phyloP scores from a whole-genome alignment of 208 protist species.

The Leishmania amazonensis region DNA sequence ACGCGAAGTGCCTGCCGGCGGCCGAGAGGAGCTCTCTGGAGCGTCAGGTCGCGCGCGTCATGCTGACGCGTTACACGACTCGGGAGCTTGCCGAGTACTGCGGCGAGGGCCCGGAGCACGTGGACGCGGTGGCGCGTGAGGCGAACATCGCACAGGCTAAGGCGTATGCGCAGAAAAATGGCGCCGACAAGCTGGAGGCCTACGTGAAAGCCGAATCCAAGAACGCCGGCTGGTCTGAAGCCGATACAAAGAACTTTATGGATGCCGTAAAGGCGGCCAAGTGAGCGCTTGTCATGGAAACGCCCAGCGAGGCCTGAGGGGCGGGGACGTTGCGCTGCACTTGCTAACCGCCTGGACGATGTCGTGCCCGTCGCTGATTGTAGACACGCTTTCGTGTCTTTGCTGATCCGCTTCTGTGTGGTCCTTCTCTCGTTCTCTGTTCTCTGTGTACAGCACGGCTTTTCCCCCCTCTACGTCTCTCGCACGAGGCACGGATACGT shows the following conservation, averaged over 20 bases:
- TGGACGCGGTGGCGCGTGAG: conserved; percentile 75
- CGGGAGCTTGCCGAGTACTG: conserved; percentile 84
- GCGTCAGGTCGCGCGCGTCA: conserved; percentile 77
- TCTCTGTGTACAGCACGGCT: not conserved
- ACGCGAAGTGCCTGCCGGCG: conserved; percentile 68
- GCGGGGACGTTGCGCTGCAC: not conserved
- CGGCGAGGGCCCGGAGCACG: conserved; percentile 64
- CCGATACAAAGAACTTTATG: conserved; percentile 76
- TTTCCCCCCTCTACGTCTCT: not conserved
- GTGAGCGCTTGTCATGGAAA: conserved; percentile 23
- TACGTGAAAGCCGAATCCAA: conserved; percentile 79
- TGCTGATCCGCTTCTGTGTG: not conserved
- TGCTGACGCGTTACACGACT: conserved; percentile 88
- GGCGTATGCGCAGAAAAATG: conserved; percentile 64
- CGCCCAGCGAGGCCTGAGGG: not conserved
- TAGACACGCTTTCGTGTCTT: not conserved
- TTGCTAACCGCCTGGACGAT: not conserved
- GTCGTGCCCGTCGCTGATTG: not conserved
- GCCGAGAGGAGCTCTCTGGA: conserved; percentile 74
- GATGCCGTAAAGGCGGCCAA: conserved; percentile 83
- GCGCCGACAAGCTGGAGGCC: conserved; percentile 72
- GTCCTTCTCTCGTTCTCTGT: not conserved
- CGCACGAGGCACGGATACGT: not conserved
- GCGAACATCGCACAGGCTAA: conserved; percentile 79
- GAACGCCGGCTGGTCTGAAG: conserved; percentile 86